These are phyloP conservation scores for Boehmeria nivea DNA, from an alignment of 306 rosid genomes.

Conservation along the genomic window DNA sequence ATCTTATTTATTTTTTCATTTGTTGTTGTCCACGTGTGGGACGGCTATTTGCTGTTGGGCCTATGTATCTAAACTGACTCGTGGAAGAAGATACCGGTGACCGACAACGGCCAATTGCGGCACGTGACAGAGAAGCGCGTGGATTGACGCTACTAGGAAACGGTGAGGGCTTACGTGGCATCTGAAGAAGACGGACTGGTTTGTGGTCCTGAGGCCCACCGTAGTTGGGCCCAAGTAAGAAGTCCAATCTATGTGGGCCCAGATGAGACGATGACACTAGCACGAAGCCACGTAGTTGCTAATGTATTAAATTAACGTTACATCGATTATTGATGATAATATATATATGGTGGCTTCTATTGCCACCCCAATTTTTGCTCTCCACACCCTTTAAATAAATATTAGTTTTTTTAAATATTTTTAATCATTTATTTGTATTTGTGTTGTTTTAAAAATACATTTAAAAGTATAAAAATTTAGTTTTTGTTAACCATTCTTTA, in stretches of 20 bases:
- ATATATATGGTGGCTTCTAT: no score
- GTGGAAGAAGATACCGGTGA: slow-evolving; percentile 17
- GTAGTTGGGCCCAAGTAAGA: not conserved
- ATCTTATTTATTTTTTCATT: no score
- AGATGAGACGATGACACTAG: not conserved
- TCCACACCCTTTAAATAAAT: no score
- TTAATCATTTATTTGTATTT: no score
- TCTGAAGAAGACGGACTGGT: not conserved
- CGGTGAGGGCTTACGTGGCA: slow-evolving; percentile 8
- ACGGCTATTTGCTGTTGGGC: slow-evolving; percentile 3
- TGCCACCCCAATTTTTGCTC: no score
- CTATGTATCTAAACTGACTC: slow-evolving; percentile 13
- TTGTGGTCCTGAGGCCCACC: slow-evolving; percentile 1
- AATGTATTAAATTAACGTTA: no score
- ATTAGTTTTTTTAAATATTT: no score
- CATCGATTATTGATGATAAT: no score
- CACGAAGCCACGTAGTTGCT: not conserved
- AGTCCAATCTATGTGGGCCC: not conserved
- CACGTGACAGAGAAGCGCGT: not conserved
- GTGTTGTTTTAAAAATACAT: no score
- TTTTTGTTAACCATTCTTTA: no score
- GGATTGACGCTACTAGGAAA: no score
- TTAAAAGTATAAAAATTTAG: no score
- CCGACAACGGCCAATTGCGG: not conserved
- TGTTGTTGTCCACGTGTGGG: slow-evolving; percentile 20